A percentile compares a stretch with the other conserved stretches of the same genome.
Conservation (phyloP, 129 eudicot species). For the Helichrysum umbraculigerum region DNA sequence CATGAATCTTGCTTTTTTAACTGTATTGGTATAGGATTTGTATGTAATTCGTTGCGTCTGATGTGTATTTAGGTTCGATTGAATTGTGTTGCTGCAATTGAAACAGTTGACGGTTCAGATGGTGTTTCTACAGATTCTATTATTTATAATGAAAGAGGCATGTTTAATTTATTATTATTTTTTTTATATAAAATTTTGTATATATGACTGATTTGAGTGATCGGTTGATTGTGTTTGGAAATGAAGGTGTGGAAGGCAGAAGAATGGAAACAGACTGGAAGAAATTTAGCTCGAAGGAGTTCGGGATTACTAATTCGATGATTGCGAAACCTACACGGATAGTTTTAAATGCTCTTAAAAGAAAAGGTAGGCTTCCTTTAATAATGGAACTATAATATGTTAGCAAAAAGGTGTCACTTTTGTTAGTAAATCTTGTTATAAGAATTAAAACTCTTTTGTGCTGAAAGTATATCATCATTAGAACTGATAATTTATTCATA, state of each 20-base stretch:
- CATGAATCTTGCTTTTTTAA: not conserved
- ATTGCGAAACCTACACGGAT: conserved; percentile 58
- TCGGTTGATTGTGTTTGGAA: not conserved
- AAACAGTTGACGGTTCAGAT: conserved; percentile 51
- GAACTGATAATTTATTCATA: not conserved
- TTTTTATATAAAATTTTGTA: not conserved
- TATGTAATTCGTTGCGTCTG: not conserved
- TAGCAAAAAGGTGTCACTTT: no score
- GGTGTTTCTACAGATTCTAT: conserved; percentile 19
- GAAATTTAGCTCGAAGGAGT: conserved; percentile 64
- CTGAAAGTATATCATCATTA: no score
- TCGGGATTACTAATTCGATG: conserved; percentile 56
- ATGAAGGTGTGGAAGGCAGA: conserved; percentile 39
- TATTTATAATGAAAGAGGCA: conserved; percentile 36
- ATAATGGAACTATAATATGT: not conserved
- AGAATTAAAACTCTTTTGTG: no score
- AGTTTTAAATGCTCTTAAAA: conserved; percentile 65
- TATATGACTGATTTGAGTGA: not conserved
- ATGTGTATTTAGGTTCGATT: conserved; percentile 45
- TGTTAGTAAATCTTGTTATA: no score
- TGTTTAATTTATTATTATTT: not conserved
- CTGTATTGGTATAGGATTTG: not conserved
- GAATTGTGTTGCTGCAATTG: conserved; percentile 45
- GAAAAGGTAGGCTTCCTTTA: conserved; percentile 43
- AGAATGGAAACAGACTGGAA: conserved; percentile 45